phyloP scores from a whole-genome alignment of 1,284 basidiomycete genomes.

The Polyporus tsugae region DNA sequence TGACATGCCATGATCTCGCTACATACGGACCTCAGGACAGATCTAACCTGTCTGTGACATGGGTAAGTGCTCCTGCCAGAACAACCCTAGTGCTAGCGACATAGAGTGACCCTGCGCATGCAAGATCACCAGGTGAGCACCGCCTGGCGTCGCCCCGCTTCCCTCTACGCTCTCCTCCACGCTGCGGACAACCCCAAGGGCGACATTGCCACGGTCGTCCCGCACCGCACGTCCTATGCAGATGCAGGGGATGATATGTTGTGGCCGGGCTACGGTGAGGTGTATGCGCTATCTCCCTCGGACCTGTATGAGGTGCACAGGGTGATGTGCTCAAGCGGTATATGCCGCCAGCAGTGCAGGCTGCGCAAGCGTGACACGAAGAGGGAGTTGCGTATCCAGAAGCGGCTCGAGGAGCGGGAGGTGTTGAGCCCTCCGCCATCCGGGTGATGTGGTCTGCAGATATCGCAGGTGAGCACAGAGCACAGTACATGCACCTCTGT shows the following conservation, averaged over 20 bases:
- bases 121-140: too few species aligned
- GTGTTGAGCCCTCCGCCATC: not conserved
- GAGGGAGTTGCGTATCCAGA: constrained; percentile 19
- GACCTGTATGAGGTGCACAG: constrained; percentile 35
- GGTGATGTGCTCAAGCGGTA: constrained; percentile 36
- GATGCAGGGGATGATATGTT: not conserved
- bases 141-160: not conserved
- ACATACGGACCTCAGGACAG: too few species aligned
- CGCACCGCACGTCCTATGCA: not conserved
- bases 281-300: not conserved
- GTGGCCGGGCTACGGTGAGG: constrained; percentile 16
- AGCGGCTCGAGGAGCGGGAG: constrained; percentile 25
- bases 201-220: not conserved
- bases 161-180: not conserved
- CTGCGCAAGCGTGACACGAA: constrained; percentile 24
- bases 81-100: too few species aligned
- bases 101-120: too few species aligned
- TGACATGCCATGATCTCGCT: too few species aligned
- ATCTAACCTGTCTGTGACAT: too few species aligned
- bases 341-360: constrained; percentile 34
- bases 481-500: too few species aligned
- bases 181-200: constrained; percentile 19
- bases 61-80: too few species aligned
- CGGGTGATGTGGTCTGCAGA: too few species aligned
- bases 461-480: too few species aligned